Evolutionary conservation across 108 stramenopile genomes (phyloP).

Genomic region (Nannochloropsis salina): DNA sequence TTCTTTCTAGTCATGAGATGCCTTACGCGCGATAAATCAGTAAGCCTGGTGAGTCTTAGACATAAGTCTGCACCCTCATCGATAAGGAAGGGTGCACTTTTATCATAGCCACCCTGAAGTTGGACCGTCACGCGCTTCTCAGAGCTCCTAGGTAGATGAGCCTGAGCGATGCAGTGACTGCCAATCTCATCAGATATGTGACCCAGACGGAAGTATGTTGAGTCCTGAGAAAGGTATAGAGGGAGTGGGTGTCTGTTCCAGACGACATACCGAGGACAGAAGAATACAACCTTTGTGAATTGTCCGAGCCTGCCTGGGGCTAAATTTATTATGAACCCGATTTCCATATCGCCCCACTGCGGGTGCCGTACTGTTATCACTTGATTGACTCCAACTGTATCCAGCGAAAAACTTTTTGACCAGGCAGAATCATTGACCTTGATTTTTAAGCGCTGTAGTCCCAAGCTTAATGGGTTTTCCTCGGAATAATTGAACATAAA

Average conservation of each 20-base stretch:
- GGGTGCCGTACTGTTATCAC: constrained; percentile 76
- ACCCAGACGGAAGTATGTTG: constrained; percentile 59
- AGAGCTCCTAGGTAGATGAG: constrained; percentile 59
- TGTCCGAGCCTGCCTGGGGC: constrained; percentile 78
- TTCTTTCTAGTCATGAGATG: constrained; percentile 64
- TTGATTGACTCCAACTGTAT: constrained; percentile 92
- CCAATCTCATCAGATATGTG: constrained; percentile 50
- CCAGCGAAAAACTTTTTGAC: constrained; percentile 66
- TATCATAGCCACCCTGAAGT: constrained; percentile 38
- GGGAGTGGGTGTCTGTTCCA: constrained; percentile 67
- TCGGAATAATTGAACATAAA: constrained; percentile 94
- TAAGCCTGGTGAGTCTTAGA: constrained; percentile 28
- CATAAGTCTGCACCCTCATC: constrained; percentile 39
- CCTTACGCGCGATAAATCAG: constrained; percentile 29
- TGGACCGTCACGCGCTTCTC: constrained; percentile 20
- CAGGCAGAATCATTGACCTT: constrained; percentile 63
- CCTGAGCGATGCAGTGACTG: constrained; percentile 61
- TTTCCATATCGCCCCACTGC: constrained; percentile 70
- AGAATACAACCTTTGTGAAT: constrained; percentile 88
- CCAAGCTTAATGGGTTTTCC: constrained; percentile 55
- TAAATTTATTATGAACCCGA: constrained; percentile 69
- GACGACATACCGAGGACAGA: constrained; percentile 77
- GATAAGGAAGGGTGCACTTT: constrained; percentile 38
- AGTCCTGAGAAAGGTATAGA: constrained; percentile 81
- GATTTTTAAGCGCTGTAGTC: constrained; percentile 65